Conservation (phyloP, 73 alveolate species). For the Paraurostyla sp. region DNA sequence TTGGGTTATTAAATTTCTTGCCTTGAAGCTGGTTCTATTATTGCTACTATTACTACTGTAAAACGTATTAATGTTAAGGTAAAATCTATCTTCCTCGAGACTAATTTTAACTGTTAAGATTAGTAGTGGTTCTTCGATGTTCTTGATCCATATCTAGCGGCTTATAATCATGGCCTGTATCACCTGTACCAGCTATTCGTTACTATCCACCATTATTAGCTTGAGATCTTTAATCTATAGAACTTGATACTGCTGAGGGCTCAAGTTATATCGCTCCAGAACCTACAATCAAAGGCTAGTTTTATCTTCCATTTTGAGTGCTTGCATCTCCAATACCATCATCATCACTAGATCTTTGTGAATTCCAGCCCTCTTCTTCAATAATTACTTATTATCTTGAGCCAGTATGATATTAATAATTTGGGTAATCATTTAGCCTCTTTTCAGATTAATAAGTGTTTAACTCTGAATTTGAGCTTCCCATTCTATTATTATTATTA, state of each 20-base stretch:
- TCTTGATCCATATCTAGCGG: slow-evolving; percentile 30
- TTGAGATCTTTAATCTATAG: background rate
- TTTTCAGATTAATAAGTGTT: slow-evolving; percentile 60
- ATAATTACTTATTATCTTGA: slow-evolving; percentile 47
- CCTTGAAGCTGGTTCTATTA: background rate
- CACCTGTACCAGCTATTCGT: slow-evolving; percentile 47
- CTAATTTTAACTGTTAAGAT: slow-evolving; percentile 23
- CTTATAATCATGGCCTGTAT: slow-evolving; percentile 56
- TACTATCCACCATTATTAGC: background rate
- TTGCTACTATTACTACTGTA: background rate
- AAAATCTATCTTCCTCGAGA: slow-evolving; percentile 8
- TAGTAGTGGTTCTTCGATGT: slow-evolving; percentile 29
- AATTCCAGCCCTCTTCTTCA: slow-evolving; percentile 58
- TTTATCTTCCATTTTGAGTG: background rate
- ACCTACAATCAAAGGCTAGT: background rate
- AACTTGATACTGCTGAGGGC: background rate
- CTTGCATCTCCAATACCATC: background rate
- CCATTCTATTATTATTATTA: slow-evolving; percentile 1
- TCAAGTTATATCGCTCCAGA: background rate
- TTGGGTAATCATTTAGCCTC: background rate
- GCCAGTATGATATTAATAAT: slow-evolving; percentile 4
- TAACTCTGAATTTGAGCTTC: slow-evolving; percentile 42
- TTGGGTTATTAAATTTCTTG: background rate
- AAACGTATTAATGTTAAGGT: slow-evolving; percentile 3
- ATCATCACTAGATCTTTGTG: slow-evolving; percentile 50